Percentiles rank a stretch among this genome's conserved stretches.
These are phyloP conservation scores for Vitis hybrid DNA, from an alignment of 177 flowering plant species.

Conservation along the genomic window DNA sequence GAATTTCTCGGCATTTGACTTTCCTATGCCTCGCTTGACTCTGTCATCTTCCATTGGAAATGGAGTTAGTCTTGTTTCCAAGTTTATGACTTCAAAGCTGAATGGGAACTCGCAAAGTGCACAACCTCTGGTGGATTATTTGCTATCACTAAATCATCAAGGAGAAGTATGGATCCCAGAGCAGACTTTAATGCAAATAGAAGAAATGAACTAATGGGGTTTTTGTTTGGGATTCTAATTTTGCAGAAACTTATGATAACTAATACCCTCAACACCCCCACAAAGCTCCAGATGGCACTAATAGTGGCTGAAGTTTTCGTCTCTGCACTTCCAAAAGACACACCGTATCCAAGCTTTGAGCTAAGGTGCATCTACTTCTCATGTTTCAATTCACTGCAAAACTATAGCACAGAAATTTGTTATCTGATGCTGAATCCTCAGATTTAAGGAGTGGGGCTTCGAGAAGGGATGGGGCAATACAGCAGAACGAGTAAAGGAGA, in stretches of 20 bases:
- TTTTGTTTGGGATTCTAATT: background rate
- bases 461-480: slow-evolving; percentile 72
- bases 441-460: slow-evolving; percentile 68
- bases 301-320: slow-evolving; percentile 49
- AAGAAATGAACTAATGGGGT: background rate
- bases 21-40: slow-evolving; percentile 39
- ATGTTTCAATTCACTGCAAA: too few species aligned
- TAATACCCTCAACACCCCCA: slow-evolving; percentile 37
- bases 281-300: slow-evolving; percentile 50
- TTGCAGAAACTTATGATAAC: slow-evolving; percentile 59
- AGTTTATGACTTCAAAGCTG: slow-evolving; percentile 36
- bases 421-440: slow-evolving; percentile 2
- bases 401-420: too few species aligned
- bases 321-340: slow-evolving; percentile 40
- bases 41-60: slow-evolving; percentile 60
- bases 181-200: background rate
- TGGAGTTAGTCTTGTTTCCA: slow-evolving; percentile 44
- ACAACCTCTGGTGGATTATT: slow-evolving; percentile 45
- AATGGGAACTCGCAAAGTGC: slow-evolving; percentile 17
- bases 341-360: slow-evolving; percentile 45
- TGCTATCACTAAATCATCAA: slow-evolving; percentile 35
- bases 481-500: slow-evolving; percentile 48
- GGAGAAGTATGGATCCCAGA: slow-evolving; percentile 38
- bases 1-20: slow-evolving; percentile 58
- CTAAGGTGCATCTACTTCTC: slow-evolving; percentile 27